Conservation (phyloP, 1,139 yeast species). For the Lodderomyces orthopsilosis region DNA sequence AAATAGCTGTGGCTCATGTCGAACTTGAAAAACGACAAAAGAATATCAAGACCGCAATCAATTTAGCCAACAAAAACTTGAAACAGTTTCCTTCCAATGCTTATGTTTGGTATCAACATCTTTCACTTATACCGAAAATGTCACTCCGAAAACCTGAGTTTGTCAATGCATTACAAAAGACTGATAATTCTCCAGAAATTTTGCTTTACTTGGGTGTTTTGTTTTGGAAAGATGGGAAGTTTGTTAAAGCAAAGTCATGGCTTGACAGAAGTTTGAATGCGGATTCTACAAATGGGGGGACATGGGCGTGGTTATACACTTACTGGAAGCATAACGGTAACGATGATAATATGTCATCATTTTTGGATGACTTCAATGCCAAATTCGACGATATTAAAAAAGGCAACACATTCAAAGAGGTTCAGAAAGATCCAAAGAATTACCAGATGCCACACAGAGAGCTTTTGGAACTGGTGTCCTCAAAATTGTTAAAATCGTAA, state of each 20-base stretch:
- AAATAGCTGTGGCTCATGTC: slow-evolving; percentile 58
- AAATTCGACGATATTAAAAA: slow-evolving; percentile 48
- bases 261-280: slow-evolving; percentile 60
- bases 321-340: slow-evolving; percentile 27
- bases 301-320: slow-evolving; percentile 69
- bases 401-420: slow-evolving; percentile 57
- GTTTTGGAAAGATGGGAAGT: slow-evolving; percentile 68
- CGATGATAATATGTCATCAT: slow-evolving; percentile 17
- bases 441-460: slow-evolving; percentile 35
- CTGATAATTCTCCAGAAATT: slow-evolving; percentile 59
- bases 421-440: slow-evolving; percentile 44
- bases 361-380: slow-evolving; percentile 25
- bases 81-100: slow-evolving; percentile 60
- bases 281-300: slow-evolving; percentile 66
- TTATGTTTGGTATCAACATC: slow-evolving; percentile 58
- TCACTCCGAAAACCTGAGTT: slow-evolving; percentile 63
- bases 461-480: slow-evolving; percentile 29
- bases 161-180: slow-evolving; percentile 67
- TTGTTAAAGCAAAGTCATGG: slow-evolving; percentile 69
- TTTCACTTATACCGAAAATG: slow-evolving; percentile 50
- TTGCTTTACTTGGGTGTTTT: slow-evolving; percentile 64
- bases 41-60: slow-evolving; percentile 53
- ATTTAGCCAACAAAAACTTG: slow-evolving; percentile 58
- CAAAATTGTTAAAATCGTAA: slow-evolving; percentile 2
- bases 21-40: slow-evolving; percentile 53